Evolutionary conservation across 345 rosid genomes (phyloP), one percentile per base, ranked within the genome.

Genomic region (Salix purpurea): DNA sequence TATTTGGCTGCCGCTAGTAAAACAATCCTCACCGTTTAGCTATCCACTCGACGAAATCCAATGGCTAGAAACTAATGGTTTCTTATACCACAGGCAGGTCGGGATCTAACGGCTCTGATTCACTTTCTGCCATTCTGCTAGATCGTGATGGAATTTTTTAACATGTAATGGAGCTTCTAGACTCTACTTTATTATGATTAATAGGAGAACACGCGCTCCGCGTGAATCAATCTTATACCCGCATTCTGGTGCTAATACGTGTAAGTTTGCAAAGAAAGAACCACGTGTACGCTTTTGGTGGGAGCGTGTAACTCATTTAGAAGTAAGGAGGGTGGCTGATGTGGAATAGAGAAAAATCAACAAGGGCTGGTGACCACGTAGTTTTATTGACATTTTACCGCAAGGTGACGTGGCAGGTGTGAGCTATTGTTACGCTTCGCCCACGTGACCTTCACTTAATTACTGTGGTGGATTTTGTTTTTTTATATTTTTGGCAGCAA

Each of bases 11-110:
- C 75, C 70, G 62, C 75, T 16, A 11, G 23, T 58, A 23, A 71
- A 15, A 34, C 12, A 67, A 65, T 76, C 79, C 24, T 3, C 26
- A 21, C 82, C 78, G 68, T 74, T 26, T 13, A 39, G 52, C 9
- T 12, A 12, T 70, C 70, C 78, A 7, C 18, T 28, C 71, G 82
- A 75, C 1, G 50, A 18, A 16, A 37, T 34, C 70, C 7, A n/a
- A 58, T 10, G 64, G 64, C 24, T 58, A 58, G 11, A n/a, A 13
- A 21, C 21, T 67, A 28, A 30, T 67, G 9, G 13, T 5, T 28
- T 9, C 58, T 71, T 37, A 6, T 4, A 15, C 73, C 73, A 73
- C 72, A 61, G 73, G 42, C 73, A 67, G 23, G 28, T 72, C 23
- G 19, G 2, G 52, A 78, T 78, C 77, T 9, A 23, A 73, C 74